Base-by-base conservation (phyloP, 2,329 filamentous ascomycete species). In the Colletotrichum nymphaeae region DNA sequence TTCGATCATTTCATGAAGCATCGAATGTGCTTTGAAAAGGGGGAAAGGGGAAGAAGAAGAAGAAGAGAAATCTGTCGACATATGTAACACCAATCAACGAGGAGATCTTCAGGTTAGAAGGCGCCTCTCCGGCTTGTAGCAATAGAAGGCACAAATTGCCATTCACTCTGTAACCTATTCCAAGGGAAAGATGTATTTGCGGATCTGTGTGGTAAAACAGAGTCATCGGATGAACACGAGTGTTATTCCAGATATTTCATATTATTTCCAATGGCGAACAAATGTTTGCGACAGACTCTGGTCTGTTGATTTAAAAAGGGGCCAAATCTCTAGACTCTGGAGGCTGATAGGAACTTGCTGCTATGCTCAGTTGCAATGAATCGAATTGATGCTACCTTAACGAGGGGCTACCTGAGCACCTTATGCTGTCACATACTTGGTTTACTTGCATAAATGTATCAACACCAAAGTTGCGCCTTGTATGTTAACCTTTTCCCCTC, bases 91-190 rank as follows among this genome's bases (percentile, higher is more conserved):
- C 67, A 73, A 69, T 42, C 59, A 56, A 35, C 53, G 37, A 70
- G 60, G 67, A 71, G 67, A 62, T 52, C 42, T 60, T 66, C 71
- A 66, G 67, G 60, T 52, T 60, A 73, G 35, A 66, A 32, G 67
- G 19, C 71, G 62, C 35, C 62, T 65, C 71, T 73, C 57, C 67
- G 67, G 62, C 67, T 37, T 73, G 71, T 73, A 73, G 71, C 71
- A 73, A 73, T 65, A 71, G 35, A 70, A 62, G 71, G 71, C 71
- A 62, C 49, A 66, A 59, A 37, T 19, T 66, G 71, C 71, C 67
- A 53, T 73, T 73, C 35, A 71, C 60, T 53, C 26, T 66, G 28
- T 64, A 37, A 19, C 30, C 55, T 26, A 5, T 37, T 5, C 3
- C 14, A 49, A n/a, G 30, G 14, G 57, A 9, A 35, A 42, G 9